phyloP scores from a whole-genome alignment of 2,329 filamentous ascomycete species.

The Fusarium mangiferae region DNA sequence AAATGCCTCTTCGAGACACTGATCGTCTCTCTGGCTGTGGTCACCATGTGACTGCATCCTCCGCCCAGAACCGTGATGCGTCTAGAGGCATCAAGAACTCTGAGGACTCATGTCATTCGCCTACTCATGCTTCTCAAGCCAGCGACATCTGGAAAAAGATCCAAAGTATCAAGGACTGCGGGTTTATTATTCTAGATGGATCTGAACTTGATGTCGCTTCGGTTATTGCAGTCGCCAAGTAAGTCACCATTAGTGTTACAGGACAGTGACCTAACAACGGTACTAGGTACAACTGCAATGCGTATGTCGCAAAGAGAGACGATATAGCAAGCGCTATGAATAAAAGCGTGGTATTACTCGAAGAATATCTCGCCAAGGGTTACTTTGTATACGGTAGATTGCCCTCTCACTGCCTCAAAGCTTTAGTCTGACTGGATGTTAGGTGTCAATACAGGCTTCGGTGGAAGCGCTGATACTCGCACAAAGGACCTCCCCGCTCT shows the following conservation, averaged over 20 bases:
- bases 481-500: neutral
- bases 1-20: neutral
- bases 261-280: rapidly evolving
- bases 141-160: neutral
- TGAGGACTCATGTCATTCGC: rapidly evolving
- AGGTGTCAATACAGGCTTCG: neutral
- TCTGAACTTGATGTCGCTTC: neutral
- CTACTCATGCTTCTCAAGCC: rapidly evolving
- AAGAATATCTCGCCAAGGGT: neutral
- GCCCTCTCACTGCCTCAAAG: rapidly evolving
- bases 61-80: rapidly evolving
- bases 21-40: neutral
- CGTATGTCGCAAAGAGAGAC: rapidly evolving
- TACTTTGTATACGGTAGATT: neutral
- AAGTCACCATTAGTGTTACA: rapidly evolving
- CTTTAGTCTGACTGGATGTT: neutral
- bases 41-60: neutral
- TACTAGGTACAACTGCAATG: neutral
- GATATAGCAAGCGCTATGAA: neutral
- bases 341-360: neutral
- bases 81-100: neutral
- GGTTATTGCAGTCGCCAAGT: neutral
- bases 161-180: neutral
- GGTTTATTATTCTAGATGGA: neutral
- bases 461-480: neutral